Conservation (phyloP, 148 eudicot species). For the Dianthus caryophyllus region DNA sequence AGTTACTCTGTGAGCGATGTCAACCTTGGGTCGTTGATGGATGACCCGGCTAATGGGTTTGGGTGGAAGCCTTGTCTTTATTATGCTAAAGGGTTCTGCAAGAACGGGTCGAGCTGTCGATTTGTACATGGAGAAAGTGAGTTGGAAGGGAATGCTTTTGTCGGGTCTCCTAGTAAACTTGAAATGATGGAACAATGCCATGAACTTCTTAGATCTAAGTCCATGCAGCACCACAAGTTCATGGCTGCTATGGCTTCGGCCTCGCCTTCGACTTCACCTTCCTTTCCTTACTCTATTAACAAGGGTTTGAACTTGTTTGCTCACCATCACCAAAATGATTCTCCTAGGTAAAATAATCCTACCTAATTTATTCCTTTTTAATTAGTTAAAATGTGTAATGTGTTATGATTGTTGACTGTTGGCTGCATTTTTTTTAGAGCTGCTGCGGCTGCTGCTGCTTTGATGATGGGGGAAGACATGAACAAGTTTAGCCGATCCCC, state of each 20-base stretch:
- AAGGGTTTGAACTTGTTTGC: slow-evolving; percentile 52
- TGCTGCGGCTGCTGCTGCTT: slow-evolving; percentile 40
- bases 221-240: slow-evolving; percentile 59
- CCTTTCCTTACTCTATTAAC: slow-evolving; percentile 45
- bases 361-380: neutral
- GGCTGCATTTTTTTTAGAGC: slow-evolving; percentile 8
- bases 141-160: slow-evolving; percentile 28
- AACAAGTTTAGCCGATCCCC: slow-evolving; percentile 48
- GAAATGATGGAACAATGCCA: slow-evolving; percentile 76
- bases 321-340: slow-evolving; percentile 64
- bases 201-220: slow-evolving; percentile 67
- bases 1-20: slow-evolving; percentile 77
- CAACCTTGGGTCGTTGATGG: slow-evolving; percentile 35
- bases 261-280: slow-evolving; percentile 25
- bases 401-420: neutral
- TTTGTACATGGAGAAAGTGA: slow-evolving; percentile 53
- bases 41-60: slow-evolving; percentile 41
- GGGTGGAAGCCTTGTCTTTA: slow-evolving; percentile 88
- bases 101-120: slow-evolving; percentile 72
- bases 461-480: slow-evolving; percentile 73
- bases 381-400: neutral
- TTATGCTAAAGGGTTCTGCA: slow-evolving; percentile 86
- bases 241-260: slow-evolving; percentile 50
- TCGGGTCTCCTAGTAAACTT: slow-evolving; percentile 50
- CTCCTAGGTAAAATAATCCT: slow-evolving; percentile 49